Conservation (phyloP, 2,329 filamentous ascomycete species). For the Ophiostoma tasmaniense region DNA sequence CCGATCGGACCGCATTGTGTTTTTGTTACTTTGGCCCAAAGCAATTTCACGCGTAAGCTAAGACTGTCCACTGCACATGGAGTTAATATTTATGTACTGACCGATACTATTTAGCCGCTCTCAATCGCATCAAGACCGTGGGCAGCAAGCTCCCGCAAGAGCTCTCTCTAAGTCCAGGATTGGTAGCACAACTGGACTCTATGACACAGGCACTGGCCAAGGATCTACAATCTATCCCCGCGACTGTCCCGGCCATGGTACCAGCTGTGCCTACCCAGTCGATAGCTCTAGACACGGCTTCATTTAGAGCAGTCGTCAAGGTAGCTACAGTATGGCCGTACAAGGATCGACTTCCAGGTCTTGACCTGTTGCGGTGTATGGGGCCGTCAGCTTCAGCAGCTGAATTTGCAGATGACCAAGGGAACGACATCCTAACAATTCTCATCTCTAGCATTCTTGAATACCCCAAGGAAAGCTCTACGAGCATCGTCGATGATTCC, state of each 20-base stretch:
- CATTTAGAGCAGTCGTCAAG: constrained; percentile 57
- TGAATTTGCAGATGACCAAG: constrained; percentile 43
- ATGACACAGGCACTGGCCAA: constrained; percentile 56
- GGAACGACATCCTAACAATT: constrained; percentile 52
- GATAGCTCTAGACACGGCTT: constrained; percentile 31
- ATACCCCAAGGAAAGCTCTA: constrained; percentile 26
- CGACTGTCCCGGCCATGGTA: constrained; percentile 31
- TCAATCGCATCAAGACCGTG: constrained; percentile 19
- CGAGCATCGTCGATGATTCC: constrained; percentile 40
- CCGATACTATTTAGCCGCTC: constrained; percentile 10
- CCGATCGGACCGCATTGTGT: constrained; percentile 49
- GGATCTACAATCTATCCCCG: constrained; percentile 12
- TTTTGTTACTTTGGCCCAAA: constrained; percentile 18
- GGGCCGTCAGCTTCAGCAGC: constrained; percentile 62
- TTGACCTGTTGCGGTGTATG: constrained; percentile 81
- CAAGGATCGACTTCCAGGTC: constrained; percentile 67
- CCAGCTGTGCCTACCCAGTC: constrained; percentile 23
- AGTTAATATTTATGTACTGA: not conserved
- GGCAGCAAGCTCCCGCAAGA: constrained; percentile 12
- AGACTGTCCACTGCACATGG: not conserved
- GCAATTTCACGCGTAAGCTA: constrained; percentile 20
- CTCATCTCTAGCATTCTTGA: constrained; percentile 29
- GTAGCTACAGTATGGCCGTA: constrained; percentile 74
- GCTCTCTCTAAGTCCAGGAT: constrained; percentile 58
- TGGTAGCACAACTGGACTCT: constrained; percentile 49